phyloP scores from a whole-genome alignment of 495 filamentous ascomycete species.

The Aspergillus haitiensis region DNA sequence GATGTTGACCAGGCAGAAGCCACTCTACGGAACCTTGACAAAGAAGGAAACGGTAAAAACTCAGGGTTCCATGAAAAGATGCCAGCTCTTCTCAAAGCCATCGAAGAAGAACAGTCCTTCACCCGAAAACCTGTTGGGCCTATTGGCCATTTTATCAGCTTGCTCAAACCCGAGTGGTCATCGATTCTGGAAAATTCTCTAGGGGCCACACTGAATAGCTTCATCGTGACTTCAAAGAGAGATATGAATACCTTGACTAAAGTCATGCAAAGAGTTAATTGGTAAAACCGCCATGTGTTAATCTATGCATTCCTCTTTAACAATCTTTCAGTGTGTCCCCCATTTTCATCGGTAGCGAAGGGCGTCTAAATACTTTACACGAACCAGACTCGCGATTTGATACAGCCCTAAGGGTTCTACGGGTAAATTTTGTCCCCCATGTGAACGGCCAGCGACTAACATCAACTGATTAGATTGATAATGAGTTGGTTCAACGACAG shows the following conservation, averaged over 20 bases:
- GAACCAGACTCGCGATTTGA: constrained; percentile 73
- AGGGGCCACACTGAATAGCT: constrained; percentile 63
- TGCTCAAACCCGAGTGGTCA: constrained; percentile 81
- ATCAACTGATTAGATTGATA: constrained; percentile 60
- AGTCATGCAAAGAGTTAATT: constrained; percentile 62
- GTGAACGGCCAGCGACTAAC: constrained; percentile 5
- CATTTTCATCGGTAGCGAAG: constrained; percentile 64
- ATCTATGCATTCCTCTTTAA: constrained; percentile 16
- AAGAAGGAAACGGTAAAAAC: constrained; percentile 52
- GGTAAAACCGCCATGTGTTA: constrained; percentile 35
- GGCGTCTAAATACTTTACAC: constrained; percentile 60
- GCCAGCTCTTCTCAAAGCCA: constrained; percentile 61
- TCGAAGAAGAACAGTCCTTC: constrained; percentile 68
- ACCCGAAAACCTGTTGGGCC: constrained; percentile 76
- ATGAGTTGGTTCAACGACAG: constrained; percentile 72
- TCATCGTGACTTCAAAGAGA: constrained; percentile 73
- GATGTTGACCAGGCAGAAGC: constrained; percentile 48
- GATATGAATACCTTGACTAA: constrained; percentile 63
- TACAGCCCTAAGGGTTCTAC: constrained; percentile 75
- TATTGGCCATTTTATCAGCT: constrained; percentile 69
- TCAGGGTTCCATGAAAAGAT: constrained; percentile 62
- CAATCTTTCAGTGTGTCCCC: constrained; percentile 46
- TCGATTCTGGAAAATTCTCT: constrained; percentile 75
- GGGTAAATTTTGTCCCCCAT: constrained; percentile 39
- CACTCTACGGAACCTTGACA: constrained; percentile 46